phyloP scores from a whole-genome alignment of 345 rosid species.

The Erysimum cheiranthoides region DNA sequence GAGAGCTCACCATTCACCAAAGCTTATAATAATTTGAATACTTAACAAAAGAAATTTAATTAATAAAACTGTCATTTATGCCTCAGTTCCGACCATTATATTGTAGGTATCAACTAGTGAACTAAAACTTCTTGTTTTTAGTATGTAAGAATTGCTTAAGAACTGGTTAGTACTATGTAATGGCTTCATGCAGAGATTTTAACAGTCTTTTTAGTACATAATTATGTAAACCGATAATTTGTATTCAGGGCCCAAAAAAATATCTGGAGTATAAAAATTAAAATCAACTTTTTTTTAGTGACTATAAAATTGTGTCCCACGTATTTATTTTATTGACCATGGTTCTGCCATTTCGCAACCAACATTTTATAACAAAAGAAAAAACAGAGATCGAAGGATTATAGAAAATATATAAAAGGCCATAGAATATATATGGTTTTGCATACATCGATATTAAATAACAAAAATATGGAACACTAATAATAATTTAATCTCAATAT shows the following conservation, averaged over 20 bases:
- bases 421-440: neutral
- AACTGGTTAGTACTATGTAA: neutral
- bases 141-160: neutral
- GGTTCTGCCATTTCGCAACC: constrained; percentile 4
- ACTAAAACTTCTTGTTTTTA: neutral
- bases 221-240: neutral
- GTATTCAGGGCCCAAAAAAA: neutral
- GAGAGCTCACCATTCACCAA: constrained; percentile 43
- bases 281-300: neutral
- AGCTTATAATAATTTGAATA: constrained; percentile 3
- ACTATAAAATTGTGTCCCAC: neutral
- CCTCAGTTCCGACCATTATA: constrained; percentile 13
- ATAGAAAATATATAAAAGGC: neutral
- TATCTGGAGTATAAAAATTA: neutral
- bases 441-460: constrained; percentile 10
- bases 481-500: constrained; percentile 28
- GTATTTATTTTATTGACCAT: neutral
- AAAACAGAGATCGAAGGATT: neutral
- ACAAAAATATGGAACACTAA: constrained; percentile 15
- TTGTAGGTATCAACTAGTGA: constrained; percentile 18
- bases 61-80: constrained; percentile 7
- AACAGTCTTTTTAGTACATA: neutral
- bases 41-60: neutral
- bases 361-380: neutral
- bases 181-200: neutral